Conservation (phyloP, 1,284 basidiomycete species). For the Sanguinoderma infundibulare region DNA sequence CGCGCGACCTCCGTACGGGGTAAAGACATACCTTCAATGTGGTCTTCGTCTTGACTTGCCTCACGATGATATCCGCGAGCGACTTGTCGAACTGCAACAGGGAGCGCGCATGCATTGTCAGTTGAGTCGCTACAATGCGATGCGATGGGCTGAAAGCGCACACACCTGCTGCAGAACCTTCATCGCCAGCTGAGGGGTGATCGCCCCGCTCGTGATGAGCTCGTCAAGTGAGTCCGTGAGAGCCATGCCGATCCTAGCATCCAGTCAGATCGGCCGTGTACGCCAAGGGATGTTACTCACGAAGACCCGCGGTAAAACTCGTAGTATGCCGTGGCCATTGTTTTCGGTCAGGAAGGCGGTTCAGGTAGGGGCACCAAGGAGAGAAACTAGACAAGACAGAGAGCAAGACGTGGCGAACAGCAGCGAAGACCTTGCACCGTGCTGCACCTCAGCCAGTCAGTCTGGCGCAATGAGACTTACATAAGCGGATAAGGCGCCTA, state of each 20-base stretch:
- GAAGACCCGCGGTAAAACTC: conserved; percentile 91
- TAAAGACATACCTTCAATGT: conserved; percentile 73
- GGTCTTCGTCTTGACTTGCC: conserved; percentile 92
- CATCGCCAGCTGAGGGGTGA: conserved; percentile 97
- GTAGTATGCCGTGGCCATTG: conserved; percentile 84
- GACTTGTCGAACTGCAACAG: conserved; percentile 88
- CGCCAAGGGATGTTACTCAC: conserved; percentile 52
- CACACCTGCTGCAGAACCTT: conserved; percentile 92
- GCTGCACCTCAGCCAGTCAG: too few species aligned
- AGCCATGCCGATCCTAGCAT: conserved; percentile 91
- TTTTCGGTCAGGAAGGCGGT: conserved; percentile 10
- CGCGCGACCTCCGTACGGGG: conserved; percentile 6
- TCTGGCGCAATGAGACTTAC: too few species aligned
- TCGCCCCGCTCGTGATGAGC: conserved; percentile 95
- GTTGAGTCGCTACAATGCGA: background rate
- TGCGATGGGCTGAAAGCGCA: background rate
- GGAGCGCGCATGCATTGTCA: background rate
- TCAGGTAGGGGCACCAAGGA: background rate
- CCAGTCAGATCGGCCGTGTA: conserved; percentile 17
- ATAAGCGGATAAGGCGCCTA: too few species aligned
- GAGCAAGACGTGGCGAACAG: conserved; percentile 1
- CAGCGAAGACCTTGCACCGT: too few species aligned
- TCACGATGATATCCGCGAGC: conserved; percentile 87
- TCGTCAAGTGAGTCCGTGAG: conserved; percentile 99
- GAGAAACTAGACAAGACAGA: background rate